Evolutionary conservation across 768 basidiomycete species (phyloP).

Genomic region (Mycena crocata): DNA sequence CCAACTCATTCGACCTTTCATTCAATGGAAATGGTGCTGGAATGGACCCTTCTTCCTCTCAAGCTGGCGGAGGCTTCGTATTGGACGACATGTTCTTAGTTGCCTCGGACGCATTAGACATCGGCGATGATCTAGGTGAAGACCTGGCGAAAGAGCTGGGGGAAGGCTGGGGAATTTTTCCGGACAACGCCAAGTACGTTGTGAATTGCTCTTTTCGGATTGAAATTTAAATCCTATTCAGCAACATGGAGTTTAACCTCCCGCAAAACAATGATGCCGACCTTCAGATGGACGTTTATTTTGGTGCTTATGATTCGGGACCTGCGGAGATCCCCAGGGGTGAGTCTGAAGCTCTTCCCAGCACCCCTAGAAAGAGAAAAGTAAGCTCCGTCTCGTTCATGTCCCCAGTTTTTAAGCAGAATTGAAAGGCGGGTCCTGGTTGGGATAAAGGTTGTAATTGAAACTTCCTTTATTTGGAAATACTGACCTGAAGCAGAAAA

Average conservation of each 20-base stretch:
- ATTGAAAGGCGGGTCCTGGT: conserved; percentile 20
- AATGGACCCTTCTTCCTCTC: conserved; percentile 65
- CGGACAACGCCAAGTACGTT: conserved; percentile 35
- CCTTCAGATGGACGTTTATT: conserved; percentile 43
- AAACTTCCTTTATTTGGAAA: not conserved
- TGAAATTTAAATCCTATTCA: conserved; percentile 4
- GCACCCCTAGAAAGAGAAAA: conserved; percentile 36
- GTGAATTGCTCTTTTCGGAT: not conserved
- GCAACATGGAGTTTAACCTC: conserved; percentile 18
- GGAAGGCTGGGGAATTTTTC: conserved; percentile 69
- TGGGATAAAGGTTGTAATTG: conserved; percentile 24
- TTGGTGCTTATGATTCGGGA: conserved; percentile 32
- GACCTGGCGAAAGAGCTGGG: conserved; percentile 83
- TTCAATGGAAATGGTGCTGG: conserved; percentile 55
- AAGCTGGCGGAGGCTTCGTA: conserved; percentile 58
- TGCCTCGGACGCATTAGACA: conserved; percentile 65
- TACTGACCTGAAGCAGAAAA: conserved; percentile 33
- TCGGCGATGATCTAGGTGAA: conserved; percentile 73
- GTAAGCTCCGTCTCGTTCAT: not conserved
- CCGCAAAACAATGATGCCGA: conserved; percentile 34
- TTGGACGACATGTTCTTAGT: conserved; percentile 67
- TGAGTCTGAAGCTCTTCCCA: conserved; percentile 13
- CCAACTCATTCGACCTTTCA: conserved; percentile 74
- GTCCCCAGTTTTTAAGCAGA: not conserved
- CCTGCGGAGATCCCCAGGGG: not conserved